A percentile compares a stretch with the other conserved stretches of the same genome.
phyloP scores from a whole-genome alignment of 2,329 filamentous ascomycete genomes.

The Sporothrix globosa region DNA sequence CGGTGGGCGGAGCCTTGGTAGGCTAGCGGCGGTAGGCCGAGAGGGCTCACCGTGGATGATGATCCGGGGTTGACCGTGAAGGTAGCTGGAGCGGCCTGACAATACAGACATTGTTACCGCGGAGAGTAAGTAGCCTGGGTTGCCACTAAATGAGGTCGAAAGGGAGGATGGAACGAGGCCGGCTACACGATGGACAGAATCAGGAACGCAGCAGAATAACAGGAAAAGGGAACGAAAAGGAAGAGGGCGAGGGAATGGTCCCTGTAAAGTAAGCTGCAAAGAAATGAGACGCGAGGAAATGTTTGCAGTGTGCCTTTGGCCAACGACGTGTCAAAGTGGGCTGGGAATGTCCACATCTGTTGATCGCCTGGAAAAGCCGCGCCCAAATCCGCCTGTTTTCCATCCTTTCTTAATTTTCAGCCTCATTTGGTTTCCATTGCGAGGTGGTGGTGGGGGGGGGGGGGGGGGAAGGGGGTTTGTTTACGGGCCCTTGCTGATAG shows the following conservation, averaged over 20 bases:
- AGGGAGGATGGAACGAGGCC: neutral
- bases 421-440: conserved; percentile 1
- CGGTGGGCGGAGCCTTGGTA: neutral
- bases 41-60: conserved; percentile 6
- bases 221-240: conserved; percentile 17
- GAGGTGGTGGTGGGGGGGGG: too few species aligned
- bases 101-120: conserved; percentile 17
- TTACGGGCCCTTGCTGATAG: too few species aligned
- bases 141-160: neutral
- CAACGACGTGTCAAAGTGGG: neutral
- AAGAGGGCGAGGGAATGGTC: neutral
- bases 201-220: neutral
- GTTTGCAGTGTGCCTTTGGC: neutral
- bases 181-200: neutral
- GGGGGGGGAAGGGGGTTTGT: neutral
- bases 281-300: neutral
- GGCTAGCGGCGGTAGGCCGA: neutral
- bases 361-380: neutral
- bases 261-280: neutral
- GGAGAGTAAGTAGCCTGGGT: neutral
- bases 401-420: neutral
- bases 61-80: neutral
- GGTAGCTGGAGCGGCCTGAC: conserved; percentile 1
- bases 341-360: neutral
- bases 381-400: neutral